Percentiles rank a stretch among this genome's conserved stretches.
phyloP scores from a whole-genome alignment of 2,329 filamentous ascomycete genomes.

The Talaromyces sp. region DNA sequence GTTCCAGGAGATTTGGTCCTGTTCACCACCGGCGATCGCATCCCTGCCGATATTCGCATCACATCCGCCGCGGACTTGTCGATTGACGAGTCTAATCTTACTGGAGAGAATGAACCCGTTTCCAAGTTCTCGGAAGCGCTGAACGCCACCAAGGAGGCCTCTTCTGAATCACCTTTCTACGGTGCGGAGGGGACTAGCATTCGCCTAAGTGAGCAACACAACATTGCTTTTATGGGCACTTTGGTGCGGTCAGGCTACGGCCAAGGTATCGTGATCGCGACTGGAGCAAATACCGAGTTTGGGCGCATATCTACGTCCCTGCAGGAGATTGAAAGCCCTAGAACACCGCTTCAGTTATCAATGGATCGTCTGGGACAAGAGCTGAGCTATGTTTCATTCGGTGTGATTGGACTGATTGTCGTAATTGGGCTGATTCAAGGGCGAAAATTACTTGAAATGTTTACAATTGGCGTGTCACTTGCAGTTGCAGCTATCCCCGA shows the following conservation, averaged over 20 bases:
- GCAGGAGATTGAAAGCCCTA: slow-evolving; percentile 88
- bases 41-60: slow-evolving; percentile 92
- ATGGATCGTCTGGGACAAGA: slow-evolving; percentile 98
- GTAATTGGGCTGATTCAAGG: slow-evolving; percentile 86
- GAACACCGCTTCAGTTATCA: slow-evolving; percentile 86
- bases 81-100: slow-evolving; percentile 95
- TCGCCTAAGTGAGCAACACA: slow-evolving; percentile 68
- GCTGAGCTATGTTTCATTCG: slow-evolving; percentile 93
- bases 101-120: slow-evolving; percentile 92
- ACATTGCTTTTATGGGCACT: slow-evolving; percentile 98
- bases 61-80: slow-evolving; percentile 83
- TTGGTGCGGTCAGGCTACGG: slow-evolving; percentile 91
- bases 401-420: slow-evolving; percentile 88
- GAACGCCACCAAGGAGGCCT: slow-evolving; percentile 25
- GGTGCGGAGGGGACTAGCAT: slow-evolving; percentile 59
- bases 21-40: slow-evolving; percentile 92
- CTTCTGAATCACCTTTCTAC: slow-evolving; percentile 51
- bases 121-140: slow-evolving; percentile 65
- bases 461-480: slow-evolving; percentile 93
- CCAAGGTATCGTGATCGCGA: slow-evolving; percentile 95
- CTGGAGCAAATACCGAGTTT: slow-evolving; percentile 88
- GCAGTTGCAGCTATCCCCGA: slow-evolving; percentile 95
- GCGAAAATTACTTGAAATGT: slow-evolving; percentile 85
- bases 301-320: slow-evolving; percentile 92
- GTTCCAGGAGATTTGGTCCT: slow-evolving; percentile 90